These are phyloP conservation scores for Sclerotinia subarctica DNA, from an alignment of 2,329 filamentous ascomycete genomes.

Conservation along the genomic window DNA sequence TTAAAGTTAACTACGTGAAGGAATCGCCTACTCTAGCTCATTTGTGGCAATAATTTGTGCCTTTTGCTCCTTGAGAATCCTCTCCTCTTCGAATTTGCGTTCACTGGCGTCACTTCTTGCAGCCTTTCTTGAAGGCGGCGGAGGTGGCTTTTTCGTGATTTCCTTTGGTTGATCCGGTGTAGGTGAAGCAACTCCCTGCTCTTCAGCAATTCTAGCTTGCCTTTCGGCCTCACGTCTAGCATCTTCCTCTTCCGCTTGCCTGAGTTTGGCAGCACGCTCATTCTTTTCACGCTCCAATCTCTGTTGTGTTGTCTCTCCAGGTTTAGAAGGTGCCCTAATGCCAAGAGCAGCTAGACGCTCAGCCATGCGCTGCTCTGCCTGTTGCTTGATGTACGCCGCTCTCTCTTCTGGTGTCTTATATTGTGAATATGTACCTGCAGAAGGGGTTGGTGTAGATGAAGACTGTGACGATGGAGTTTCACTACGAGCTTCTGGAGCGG, in stretches of 20 bases:
- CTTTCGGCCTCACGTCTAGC: slow-evolving; percentile 82
- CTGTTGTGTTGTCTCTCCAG: slow-evolving; percentile 78
- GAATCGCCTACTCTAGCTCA: slow-evolving; percentile 73
- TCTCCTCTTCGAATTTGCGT: slow-evolving; percentile 58
- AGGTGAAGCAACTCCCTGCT: slow-evolving; percentile 37
- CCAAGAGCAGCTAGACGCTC: slow-evolving; percentile 91
- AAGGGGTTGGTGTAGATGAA: slow-evolving; percentile 46
- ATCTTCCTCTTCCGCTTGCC: slow-evolving; percentile 92
- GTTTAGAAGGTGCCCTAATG: slow-evolving; percentile 76
- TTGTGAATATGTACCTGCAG: slow-evolving; percentile 68
- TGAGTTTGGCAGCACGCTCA: slow-evolving; percentile 82
- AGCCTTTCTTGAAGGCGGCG: slow-evolving; percentile 75
- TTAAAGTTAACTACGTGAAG: not conserved
- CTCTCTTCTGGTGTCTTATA: slow-evolving; percentile 92
- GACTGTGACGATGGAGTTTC: slow-evolving; percentile 47
- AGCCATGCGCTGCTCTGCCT: slow-evolving; percentile 95
- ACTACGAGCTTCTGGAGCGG: slow-evolving; percentile 38
- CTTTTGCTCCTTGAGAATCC: slow-evolving; percentile 68
- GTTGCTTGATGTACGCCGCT: slow-evolving; percentile 93
- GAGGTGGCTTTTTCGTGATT: slow-evolving; percentile 68
- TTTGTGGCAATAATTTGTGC: slow-evolving; percentile 70
- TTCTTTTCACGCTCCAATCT: slow-evolving; percentile 82
- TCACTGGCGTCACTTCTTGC: slow-evolving; percentile 57
- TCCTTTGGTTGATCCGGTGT: slow-evolving; percentile 25
- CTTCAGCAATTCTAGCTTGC: slow-evolving; percentile 48